Base-by-base conservation (phyloP, 2,329 filamentous ascomycete genomes). In the Neofusicoccum kwambonambiense region DNA sequence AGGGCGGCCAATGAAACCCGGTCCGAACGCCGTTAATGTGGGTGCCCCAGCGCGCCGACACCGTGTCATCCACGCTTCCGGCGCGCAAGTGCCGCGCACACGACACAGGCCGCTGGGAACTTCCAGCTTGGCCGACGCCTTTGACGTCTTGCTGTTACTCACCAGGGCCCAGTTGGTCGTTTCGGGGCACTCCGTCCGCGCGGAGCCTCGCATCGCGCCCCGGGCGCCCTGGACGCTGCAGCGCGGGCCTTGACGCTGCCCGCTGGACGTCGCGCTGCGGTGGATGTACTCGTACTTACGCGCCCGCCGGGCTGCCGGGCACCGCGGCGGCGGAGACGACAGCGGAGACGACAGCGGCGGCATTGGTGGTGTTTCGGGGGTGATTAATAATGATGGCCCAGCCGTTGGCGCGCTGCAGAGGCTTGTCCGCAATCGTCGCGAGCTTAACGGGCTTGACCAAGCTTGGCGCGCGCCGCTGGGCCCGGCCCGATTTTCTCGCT, bases 361-460 rank as follows among this genome's bases (percentile, higher is more conserved):
- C 9, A 49, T 27, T 49, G 51, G 52, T 56, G 27, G 37, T 60
- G 56, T 22, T 42, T 47, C 56, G 56, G 42, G 41, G 22, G 19
- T 19, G n/a, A 47, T 60, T 60, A 60, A 60, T 60, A 60, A 60
- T 60, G 17, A 12, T 34, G 56, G 42, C 56, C 41, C 56, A 17
- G 56, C 56, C 47, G 58, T 51, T 62, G 58, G 58, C 12, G 4
- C 7, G 34, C 35, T 51, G 19, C 22, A 31, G 58, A 62, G 58
- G 58, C 58, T 62, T 62, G 58, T 49, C 58, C 44, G 27, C 35
- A 51, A 49, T 62, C 45, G 58, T 51, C 58, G 34, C 31, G 58
- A 62, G 58, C 58, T 62, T 61, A 34, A 61, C 57, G 27, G 34
- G 57, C 57, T 61, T 62, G 58, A 41, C 45, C 44, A 42, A 17